Conservation (phyloP, 768 basidiomycete genomes). For the Austroboletus eburneus region DNA sequence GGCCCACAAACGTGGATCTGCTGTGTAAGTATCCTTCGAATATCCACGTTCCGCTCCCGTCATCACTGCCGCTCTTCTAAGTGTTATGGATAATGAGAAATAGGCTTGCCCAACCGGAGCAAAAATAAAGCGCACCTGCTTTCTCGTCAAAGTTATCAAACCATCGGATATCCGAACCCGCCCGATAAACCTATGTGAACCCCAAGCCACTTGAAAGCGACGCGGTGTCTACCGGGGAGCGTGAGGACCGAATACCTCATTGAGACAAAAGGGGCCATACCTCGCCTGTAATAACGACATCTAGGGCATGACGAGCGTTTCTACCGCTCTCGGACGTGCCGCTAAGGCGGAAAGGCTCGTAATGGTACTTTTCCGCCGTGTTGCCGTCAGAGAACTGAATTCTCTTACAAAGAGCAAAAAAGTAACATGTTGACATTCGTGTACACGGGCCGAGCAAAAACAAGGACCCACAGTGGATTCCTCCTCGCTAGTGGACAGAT, state of each 20-base stretch:
- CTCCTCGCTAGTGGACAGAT: conserved; percentile 17
- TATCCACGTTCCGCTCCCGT: conserved; percentile 47
- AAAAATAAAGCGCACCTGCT: conserved; percentile 44
- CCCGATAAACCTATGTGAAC: conserved; percentile 57
- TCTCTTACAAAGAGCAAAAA: conserved; percentile 13
- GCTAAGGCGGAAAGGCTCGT: conserved; percentile 30
- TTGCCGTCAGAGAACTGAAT: conserved; percentile 28
- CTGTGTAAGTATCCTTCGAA: conserved; percentile 55
- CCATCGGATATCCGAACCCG: conserved; percentile 54
- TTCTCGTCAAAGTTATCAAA: conserved; percentile 54
- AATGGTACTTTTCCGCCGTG: conserved; percentile 22
- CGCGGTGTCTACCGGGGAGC: conserved; percentile 42
- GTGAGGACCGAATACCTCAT: conserved; percentile 22
- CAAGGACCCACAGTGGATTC: conserved; percentile 24
- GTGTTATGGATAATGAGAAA: conserved; percentile 3
- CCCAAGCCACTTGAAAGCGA: conserved; percentile 61
- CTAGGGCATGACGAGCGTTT: conserved; percentile 28
- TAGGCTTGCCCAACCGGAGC: neutral
- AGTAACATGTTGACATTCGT: conserved; percentile 19
- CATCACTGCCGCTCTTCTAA: conserved; percentile 40
- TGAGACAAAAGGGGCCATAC: conserved; percentile 22
- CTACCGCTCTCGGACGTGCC: conserved; percentile 26
- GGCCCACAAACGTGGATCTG: conserved; percentile 48
- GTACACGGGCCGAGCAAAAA: neutral
- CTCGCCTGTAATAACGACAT: conserved; percentile 36